Percentiles rank a stretch among this genome's conserved stretches.
phyloP scores from a whole-genome alignment of 805 yeast genomes.

The Lachancea sp. region DNA sequence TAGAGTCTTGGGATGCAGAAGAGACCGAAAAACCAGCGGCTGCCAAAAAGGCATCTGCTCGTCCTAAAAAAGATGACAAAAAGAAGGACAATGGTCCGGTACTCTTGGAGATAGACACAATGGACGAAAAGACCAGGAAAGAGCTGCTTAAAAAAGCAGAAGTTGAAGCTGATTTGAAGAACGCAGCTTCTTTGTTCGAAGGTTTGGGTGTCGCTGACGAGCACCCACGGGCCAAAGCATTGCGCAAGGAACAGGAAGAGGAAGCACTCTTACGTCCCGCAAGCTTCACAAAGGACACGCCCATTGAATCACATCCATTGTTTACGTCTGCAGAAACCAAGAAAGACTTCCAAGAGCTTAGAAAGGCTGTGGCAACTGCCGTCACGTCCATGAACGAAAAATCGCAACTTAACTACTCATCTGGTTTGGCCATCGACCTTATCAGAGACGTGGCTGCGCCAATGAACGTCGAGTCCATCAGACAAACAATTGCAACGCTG shows the following conservation, averaged over 20 bases:
- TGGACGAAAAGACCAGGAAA: conserved; percentile 68
- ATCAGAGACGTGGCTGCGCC: conserved; percentile 82
- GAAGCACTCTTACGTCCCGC: conserved; percentile 22
- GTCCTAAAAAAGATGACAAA: conserved; percentile 24
- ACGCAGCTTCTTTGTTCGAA: conserved; percentile 88
- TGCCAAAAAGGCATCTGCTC: conserved; percentile 30
- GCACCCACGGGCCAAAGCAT: conserved; percentile 39
- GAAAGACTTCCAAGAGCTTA: conserved; percentile 69
- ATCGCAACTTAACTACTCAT: conserved; percentile 61
- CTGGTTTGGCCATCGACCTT: conserved; percentile 74
- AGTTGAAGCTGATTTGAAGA: conserved; percentile 76
- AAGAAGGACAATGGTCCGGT: conserved; percentile 36
- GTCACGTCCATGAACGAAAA: conserved; percentile 54
- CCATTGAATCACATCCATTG: conserved; percentile 68
- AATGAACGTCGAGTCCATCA: conserved; percentile 68
- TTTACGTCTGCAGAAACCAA: conserved; percentile 70
- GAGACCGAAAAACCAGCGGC: conserved; percentile 33
- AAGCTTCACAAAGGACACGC: conserved; percentile 41
- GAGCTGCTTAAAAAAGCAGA: conserved; percentile 77
- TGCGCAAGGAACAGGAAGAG: conserved; percentile 33
- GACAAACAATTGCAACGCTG: conserved; percentile 81
- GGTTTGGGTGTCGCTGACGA: conserved; percentile 51
- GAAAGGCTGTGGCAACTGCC: conserved; percentile 62
- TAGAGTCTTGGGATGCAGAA: conserved; percentile 89
- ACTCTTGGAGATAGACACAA: conserved; percentile 53